These are phyloP conservation scores for Phytophthora capsici DNA, from an alignment of 352 stramenopile genomes.

Conservation along the genomic window DNA sequence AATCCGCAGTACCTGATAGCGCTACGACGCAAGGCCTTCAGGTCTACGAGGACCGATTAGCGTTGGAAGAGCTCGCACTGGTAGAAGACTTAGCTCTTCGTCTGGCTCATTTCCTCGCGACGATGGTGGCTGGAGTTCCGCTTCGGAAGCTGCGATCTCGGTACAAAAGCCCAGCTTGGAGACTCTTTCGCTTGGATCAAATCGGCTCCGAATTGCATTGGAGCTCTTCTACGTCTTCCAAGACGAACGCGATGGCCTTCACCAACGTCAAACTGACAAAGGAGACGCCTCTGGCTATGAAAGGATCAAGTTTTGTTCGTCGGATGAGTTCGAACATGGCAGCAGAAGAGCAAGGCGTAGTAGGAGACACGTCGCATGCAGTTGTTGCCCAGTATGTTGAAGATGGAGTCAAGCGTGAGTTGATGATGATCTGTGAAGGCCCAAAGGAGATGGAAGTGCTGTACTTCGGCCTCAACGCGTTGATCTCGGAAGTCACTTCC, in stretches of 20 bases:
- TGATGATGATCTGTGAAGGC: constrained; percentile 74
- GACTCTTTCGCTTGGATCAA: constrained; percentile 62
- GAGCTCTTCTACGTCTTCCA: constrained; percentile 43
- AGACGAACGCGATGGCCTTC: constrained; percentile 54
- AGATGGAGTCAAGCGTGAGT: constrained; percentile 30
- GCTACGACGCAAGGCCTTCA: constrained; percentile 49
- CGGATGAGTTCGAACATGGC: constrained; percentile 19
- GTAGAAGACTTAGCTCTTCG: constrained; percentile 47
- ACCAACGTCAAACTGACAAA: constrained; percentile 46
- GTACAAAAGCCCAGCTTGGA: constrained; percentile 56
- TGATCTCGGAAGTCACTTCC: constrained; percentile 49
- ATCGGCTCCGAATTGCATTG: constrained; percentile 70
- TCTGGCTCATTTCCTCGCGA: constrained; percentile 68
- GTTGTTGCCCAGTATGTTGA: constrained; percentile 52
- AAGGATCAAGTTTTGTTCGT: constrained; percentile 8
- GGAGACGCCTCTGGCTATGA: constrained; percentile 53
- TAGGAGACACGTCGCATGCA: constrained; percentile 21
- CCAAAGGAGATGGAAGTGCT: constrained; percentile 64
- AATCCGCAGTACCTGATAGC: constrained; percentile 57
- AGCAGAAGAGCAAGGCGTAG: constrained; percentile 6
- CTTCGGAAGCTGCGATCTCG: constrained; percentile 64
- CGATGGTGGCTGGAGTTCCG: constrained; percentile 65
- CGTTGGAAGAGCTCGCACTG: constrained; percentile 65
- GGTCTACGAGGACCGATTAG: constrained; percentile 61
- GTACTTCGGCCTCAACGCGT: constrained; percentile 52